Evolutionary conservation across 192 early-diverging fungal genomes (phyloP), one percentile per base, ranked within the genome.

Genomic region (Coemansia erecta): DNA sequence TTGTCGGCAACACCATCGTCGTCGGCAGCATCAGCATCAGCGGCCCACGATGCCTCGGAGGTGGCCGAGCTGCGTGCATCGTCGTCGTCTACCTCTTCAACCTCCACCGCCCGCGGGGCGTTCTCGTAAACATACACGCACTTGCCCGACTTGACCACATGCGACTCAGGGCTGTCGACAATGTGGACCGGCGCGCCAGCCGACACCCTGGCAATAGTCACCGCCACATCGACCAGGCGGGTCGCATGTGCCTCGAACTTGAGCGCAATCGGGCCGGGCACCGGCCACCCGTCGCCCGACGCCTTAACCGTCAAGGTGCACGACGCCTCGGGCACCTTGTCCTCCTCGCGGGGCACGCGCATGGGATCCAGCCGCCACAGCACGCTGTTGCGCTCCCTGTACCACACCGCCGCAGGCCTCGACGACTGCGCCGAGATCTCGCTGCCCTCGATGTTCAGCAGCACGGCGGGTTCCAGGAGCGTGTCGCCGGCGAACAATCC

Each of bases 331-430:
- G 37, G 37, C 19, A 51, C 19, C 56, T 46, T 60, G 0, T 14
- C 10, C 44, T 48, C 21, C 10, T 56, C 22, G 8, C 51, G 48
- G 3, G 68, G 69, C 24, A 78, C 50, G 2, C 13, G 26, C 39
- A 78, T 58, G 15, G 55, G 40, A n/a, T 64, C 69, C 26, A 78
- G 59, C 21, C 39, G 64, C 75, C 75, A 78, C 54, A 78, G 13
- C 17, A 78, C 55, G 11, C 61, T 58, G 42, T 72, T 78, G 55
- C 65, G 69, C 56, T 72, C 69, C 9, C 45, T 44, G 62, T 72
- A 78, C 75, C 75, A 78, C 24, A 57, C 62, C 3, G 64, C 75
- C 19, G 68, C 50, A 3, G 75, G 75, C n/a, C 69, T 61, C 40
- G 69, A 68, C 59, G 61, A 59, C 46, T 78, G 69, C 51, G 64